Base-by-base conservation (phyloP, 2,329 filamentous ascomycete species). In the Ophiocordyceps camponoti-floridani region DNA sequence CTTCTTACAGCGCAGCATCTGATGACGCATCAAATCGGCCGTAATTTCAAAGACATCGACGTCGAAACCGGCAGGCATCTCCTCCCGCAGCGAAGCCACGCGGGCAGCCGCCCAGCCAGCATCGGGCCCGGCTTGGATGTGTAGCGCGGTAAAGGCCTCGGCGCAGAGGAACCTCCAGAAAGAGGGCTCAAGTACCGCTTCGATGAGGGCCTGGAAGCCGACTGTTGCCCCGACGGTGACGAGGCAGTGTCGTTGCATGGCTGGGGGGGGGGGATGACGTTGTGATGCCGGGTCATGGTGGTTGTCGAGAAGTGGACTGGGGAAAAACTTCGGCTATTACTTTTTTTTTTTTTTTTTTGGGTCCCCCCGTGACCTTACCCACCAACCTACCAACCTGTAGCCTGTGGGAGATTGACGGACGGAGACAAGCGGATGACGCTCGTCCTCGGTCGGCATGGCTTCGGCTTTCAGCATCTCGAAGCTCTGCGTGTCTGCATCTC, bases 151-250 rank as follows among this genome's bases (percentile, higher is more conserved):
- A 62, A 84, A 95, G 41, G 71, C 70, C 11, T 72, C 60, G 2
- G 63, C 54, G 11, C 59, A 56, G 12, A 96, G 70, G 5, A 70
- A 67, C 6, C 65, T 52, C 48, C 93, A 68, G 56, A 91, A 88
- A 0, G 60, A 53, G 0, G 71, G 63, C 16, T 70, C 64, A 6
- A 93, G 65, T 11, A 81, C 73, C 30, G 80, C 74, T 40, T 70
- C 63, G 46, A 94, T 72, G 2, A 98, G 73, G 7, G 69, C 62
- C 44, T 72, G 69, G 62, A 98, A 98, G 18, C 82, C 75, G 14
- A 88, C 87, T 0, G 89, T 98, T 6, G 91, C 89, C 46, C 91
- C 91, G 28, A 94, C 82, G 0, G 91, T 96, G 45, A 95, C 81
- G 51, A 98, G 84, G 58, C 84, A 91, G 44, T 66, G 58, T 31